phyloP scores from a whole-genome alignment of 2,329 filamentous ascomycete species.

The Emmonsiellopsis sp. region DNA sequence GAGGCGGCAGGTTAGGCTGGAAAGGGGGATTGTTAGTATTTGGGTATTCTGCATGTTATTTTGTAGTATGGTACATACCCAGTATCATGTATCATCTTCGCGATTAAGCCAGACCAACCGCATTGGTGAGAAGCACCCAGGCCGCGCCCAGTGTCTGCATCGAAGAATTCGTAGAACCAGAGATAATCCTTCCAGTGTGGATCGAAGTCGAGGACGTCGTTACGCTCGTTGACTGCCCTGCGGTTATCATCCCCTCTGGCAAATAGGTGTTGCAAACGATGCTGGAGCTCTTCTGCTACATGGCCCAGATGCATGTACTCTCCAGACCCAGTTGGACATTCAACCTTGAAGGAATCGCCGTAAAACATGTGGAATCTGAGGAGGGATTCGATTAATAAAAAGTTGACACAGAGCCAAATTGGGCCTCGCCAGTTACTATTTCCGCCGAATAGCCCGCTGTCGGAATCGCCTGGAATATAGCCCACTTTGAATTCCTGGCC shows the following conservation, averaged over 20 bases:
- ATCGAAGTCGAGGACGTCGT: slow-evolving; percentile 81
- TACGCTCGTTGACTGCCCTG: slow-evolving; percentile 78
- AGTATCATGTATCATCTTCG: slow-evolving; percentile 95
- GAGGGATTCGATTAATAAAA: slow-evolving; percentile 86
- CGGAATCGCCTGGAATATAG: slow-evolving; percentile 92
- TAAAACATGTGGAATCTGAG: slow-evolving; percentile 96
- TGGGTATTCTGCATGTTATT: neutral
- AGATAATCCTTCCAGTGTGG: slow-evolving; percentile 87
- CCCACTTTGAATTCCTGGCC: slow-evolving; percentile 78
- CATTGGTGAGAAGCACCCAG: slow-evolving; percentile 90
- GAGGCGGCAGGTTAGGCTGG: slow-evolving; percentile 74
- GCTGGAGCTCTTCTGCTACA: slow-evolving; percentile 89
- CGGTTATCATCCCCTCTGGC: slow-evolving; percentile 74
- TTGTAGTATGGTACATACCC: slow-evolving; percentile 52
- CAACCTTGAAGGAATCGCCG: slow-evolving; percentile 75
- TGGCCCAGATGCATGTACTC: slow-evolving; percentile 94
- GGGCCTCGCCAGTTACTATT: slow-evolving; percentile 98
- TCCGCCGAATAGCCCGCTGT: slow-evolving; percentile 88
- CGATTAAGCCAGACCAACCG: slow-evolving; percentile 91
- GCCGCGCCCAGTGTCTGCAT: slow-evolving; percentile 81
- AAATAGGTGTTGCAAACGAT: slow-evolving; percentile 87
- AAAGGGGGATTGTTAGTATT: slow-evolving; percentile 31
- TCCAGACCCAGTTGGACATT: slow-evolving; percentile 87
- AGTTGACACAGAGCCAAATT: slow-evolving; percentile 95
- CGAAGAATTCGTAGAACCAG: slow-evolving; percentile 98